Evolutionary conservation across 2,329 filamentous ascomycete genomes (phyloP).

Genomic region (Acephala macrosclerotiorum): DNA sequence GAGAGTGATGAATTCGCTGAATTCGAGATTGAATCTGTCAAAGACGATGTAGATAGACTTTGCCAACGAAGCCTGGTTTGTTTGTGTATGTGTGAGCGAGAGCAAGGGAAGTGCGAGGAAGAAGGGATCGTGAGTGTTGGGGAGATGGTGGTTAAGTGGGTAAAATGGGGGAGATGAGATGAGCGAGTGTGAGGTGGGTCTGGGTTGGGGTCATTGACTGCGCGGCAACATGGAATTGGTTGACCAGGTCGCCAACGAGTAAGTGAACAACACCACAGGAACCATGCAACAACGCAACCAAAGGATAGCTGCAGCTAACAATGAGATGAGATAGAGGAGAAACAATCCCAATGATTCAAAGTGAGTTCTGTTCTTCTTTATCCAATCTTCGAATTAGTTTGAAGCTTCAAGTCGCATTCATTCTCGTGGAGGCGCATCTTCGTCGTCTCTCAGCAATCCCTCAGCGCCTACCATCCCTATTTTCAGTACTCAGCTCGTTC

Average conservation of each 20-base stretch:
- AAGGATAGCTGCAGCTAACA: background rate
- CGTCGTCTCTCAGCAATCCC: background rate
- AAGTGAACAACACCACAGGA: background rate
- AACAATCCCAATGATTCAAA: background rate
- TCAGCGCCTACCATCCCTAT: background rate
- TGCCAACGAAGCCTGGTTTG: slow-evolving; percentile 61
- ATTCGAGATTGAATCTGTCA: slow-evolving; percentile 34
- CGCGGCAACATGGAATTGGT: slow-evolving; percentile 11
- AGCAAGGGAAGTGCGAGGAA: background rate
- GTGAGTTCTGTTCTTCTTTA: background rate
- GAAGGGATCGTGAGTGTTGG: background rate
- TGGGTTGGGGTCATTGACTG: background rate
- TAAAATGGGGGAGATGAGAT: slow-evolving; percentile 2
- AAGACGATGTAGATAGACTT: slow-evolving; percentile 51
- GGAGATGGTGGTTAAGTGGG: background rate
- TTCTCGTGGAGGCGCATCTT: background rate
- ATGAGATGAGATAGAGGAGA: background rate
- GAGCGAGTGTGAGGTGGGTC: background rate
- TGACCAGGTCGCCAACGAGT: background rate
- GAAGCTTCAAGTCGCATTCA: background rate
- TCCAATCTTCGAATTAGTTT: background rate
- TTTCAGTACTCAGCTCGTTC: slow-evolving; percentile 1
- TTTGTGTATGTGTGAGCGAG: background rate
- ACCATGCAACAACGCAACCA: background rate
- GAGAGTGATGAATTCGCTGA: background rate